Evolutionary conservation across 2,329 filamentous ascomycete species (phyloP), one percentile per base, ranked within the genome.

Genomic region (Aspergillus latus): DNA sequence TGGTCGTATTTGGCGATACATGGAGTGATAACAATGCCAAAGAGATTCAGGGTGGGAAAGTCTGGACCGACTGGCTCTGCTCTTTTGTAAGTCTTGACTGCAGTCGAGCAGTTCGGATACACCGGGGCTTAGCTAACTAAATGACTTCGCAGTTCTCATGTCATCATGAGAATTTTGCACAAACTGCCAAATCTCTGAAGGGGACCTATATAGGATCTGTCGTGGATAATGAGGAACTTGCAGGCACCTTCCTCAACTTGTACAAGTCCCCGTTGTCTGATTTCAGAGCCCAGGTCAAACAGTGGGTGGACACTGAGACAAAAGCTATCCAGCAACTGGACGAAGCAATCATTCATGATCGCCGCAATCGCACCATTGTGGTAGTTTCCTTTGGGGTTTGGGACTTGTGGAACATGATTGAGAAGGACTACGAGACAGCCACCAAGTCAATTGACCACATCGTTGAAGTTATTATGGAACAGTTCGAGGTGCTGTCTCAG

Each of bases 1-100:
- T 75, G 53, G 71, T 74, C 2, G 68, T 74, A 5, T 75, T 74
- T 61, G 72, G 73, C 5, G 72, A 75, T 61, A 71, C 74, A 7
- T 74, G 70, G 73, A 74, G 71, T 44, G 72, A 73, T 46, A 68
- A 66, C 56, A 64, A 69, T 58, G 66, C 65, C 3, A 64, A 65
- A 39, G 62, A 66, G 10, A 46, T 56, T 7, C 65, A 67, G 47
- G 71, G 68, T 3, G 61, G 68, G 2, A 61, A 59, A 45, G 62
- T 70, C 21, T 74, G 71, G 69, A 71, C 69, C 16, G 68, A 72
- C 57, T 67, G 65, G 65, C 68, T 75, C 42, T 75, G 72, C 60
- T 67, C 65, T 42, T 64, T 67, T 66, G 72, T 74, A 67, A 57
- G 54, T 57, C 32, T 42, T 49, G 39, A 45, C 34, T 34, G 37